These are phyloP conservation scores for Sarocladiaceae sp. DNA, from an alignment of 2,329 filamentous ascomycete species.

Conservation along the genomic window DNA sequence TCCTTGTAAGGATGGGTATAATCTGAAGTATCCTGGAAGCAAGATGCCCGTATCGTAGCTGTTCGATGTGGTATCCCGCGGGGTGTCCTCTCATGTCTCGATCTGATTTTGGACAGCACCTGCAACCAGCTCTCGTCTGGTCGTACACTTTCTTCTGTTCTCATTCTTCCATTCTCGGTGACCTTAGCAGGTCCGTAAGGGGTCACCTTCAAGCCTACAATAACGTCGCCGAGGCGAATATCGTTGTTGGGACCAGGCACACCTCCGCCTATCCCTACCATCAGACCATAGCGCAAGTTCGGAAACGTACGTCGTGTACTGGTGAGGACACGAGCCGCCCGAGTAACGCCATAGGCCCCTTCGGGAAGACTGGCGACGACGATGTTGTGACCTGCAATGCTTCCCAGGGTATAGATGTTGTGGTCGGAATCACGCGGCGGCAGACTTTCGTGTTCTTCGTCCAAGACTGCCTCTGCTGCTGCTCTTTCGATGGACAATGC, in stretches of 20 bases:
- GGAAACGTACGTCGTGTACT: constrained; percentile 25
- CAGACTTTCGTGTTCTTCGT: neutral
- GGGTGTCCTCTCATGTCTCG: neutral
- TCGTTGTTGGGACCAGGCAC: constrained; percentile 24
- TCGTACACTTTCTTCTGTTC: neutral
- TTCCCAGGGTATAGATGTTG: constrained; percentile 26
- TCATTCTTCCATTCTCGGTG: neutral
- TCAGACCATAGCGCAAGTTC: constrained; percentile 22
- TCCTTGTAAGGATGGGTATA: neutral
- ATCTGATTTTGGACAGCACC: neutral
- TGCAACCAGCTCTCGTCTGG: neutral
- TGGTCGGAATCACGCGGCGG: constrained; percentile 14
- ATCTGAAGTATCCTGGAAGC: neutral
- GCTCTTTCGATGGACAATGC: neutral
- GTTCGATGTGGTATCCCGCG: neutral
- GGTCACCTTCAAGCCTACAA: constrained; percentile 11
- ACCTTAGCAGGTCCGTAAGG: neutral
- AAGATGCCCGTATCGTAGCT: neutral
- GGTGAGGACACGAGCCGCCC: constrained; percentile 20
- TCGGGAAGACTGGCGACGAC: constrained; percentile 25
- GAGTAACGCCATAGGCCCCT: constrained; percentile 20
- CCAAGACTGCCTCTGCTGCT: neutral
- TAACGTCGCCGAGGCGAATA: constrained; percentile 13
- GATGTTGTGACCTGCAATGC: constrained; percentile 28
- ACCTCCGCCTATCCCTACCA: constrained; percentile 30